Evolutionary conservation across 2,329 filamentous ascomycete species (phyloP).

Genomic region (Epichloe sibirici): DNA sequence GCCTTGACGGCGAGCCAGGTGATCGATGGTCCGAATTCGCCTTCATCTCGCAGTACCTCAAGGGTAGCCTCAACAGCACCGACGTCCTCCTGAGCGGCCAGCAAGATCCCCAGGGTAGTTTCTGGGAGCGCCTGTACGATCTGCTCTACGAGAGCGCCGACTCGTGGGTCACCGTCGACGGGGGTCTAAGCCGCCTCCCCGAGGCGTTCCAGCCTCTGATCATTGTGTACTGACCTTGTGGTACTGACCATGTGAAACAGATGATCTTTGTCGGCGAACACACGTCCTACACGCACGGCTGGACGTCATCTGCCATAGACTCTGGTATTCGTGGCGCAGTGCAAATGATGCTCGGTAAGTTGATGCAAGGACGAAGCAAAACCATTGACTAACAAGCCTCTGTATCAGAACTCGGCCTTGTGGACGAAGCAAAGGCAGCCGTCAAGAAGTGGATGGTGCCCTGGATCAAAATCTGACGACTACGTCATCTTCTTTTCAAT

Average conservation of each 20-base stretch:
- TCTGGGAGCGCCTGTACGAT: slow-evolving; percentile 29
- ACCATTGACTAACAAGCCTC: neutral
- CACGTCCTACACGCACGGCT: slow-evolving; percentile 59
- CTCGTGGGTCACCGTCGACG: slow-evolving; percentile 13
- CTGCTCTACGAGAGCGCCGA: slow-evolving; percentile 8
- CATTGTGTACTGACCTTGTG: neutral
- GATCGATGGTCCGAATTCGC: slow-evolving; percentile 54
- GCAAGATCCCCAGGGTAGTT: slow-evolving; percentile 28
- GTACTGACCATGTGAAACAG: slow-evolving; percentile 13
- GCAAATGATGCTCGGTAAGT: slow-evolving; percentile 43
- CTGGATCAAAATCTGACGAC: slow-evolving; percentile 34
- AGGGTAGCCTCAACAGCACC: slow-evolving; percentile 39
- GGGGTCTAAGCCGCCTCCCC: slow-evolving; percentile 23
- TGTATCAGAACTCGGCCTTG: slow-evolving; percentile 42
- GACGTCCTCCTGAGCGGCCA: slow-evolving; percentile 22
- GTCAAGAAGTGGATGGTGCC: slow-evolving; percentile 56
- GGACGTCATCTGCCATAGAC: slow-evolving; percentile 56
- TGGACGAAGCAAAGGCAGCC: slow-evolving; percentile 57
- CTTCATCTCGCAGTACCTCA: slow-evolving; percentile 48
- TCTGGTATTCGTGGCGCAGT: slow-evolving; percentile 53
- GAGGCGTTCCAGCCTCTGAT: slow-evolving; percentile 51
- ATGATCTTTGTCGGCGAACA: slow-evolving; percentile 61
- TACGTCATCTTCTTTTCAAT: too few relatives aligned
- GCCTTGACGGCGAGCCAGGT: slow-evolving; percentile 32
- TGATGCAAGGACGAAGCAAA: neutral